phyloP scores from a whole-genome alignment of 2,329 filamentous ascomycete species.

The Colletotrichum sp. region DNA sequence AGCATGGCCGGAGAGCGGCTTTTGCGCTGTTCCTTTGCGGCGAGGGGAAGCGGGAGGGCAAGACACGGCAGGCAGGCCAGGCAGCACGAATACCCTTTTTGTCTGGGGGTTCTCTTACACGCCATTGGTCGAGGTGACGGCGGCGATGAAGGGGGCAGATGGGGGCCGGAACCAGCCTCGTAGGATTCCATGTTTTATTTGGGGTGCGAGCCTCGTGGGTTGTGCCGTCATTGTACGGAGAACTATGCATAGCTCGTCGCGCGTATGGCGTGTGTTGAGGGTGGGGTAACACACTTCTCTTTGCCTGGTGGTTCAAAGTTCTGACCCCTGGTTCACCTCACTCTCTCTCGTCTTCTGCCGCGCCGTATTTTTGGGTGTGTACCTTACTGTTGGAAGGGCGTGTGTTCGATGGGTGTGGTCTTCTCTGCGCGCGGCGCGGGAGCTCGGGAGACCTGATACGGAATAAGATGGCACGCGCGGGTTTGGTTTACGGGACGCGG shows the following conservation, averaged over 20 bases:
- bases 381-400: neutral
- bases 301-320: neutral
- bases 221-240: neutral
- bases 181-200: neutral
- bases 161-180: slow-evolving; percentile 1
- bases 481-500: neutral
- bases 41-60: neutral
- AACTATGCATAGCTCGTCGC: neutral
- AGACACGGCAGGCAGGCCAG: neutral
- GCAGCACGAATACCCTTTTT: neutral
- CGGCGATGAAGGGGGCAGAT: neutral
- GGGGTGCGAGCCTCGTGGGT: neutral
- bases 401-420: neutral
- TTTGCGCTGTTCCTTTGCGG: neutral
- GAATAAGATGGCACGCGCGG: neutral
- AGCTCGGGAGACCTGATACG: neutral
- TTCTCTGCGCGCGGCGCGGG: neutral
- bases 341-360: neutral
- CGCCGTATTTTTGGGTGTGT: neutral
- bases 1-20: neutral
- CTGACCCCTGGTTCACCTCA: neutral
- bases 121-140: slow-evolving; percentile 11
- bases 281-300: neutral
- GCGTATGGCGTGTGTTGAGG: neutral
- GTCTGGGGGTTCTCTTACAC: slow-evolving; percentile 7